Base-by-base conservation (phyloP, 2,329 filamentous ascomycete species). In the Beauveria australis region DNA sequence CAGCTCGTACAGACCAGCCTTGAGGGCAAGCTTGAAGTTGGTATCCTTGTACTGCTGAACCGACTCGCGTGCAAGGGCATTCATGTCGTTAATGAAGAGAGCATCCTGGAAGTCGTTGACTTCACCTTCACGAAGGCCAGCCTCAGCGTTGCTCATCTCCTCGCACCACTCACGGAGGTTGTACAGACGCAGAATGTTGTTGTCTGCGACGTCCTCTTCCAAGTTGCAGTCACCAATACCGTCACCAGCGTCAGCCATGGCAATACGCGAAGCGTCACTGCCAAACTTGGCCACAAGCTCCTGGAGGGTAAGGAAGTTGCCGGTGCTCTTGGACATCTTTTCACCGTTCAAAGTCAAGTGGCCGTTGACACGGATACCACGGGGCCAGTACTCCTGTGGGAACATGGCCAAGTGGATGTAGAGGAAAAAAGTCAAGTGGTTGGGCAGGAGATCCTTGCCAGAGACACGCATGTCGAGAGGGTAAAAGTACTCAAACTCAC, bases 281-380 rank as follows among this genome's bases (percentile, higher is more conserved):
- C 94, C 94, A 68, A 94, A 99, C 74, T 99, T 99, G 67, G 87
- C 83, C 16, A 93, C 88, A 33, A 92, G 83, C 64, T 97, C 90
- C 59, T 87, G 83, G 57, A 97, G 80, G 12, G 94, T 97, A 73
- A 99, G 81, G 80, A 99, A 99, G 78, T 97, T 99, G 64, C 94
- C 94, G 0, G 92, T 97, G 59, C 89, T 93, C 80, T 99, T 99
- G 73, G 87, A 89, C 94, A 99, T 99, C 83, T 99, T 99, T 73
- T 96, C 91, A 54, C 93, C 93, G 73, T 99, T 99, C 65, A 99
- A 81, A 74, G 96, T 85, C 69, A 97, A 78, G 76, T 97, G 93
- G 1, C 94, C 94, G 71, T 99, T 99, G 64, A 89, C 87, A 65
- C 94, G 89, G 66, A 97, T 82, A 64, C 87, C 87, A 56, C 83